Evolutionary conservation across 129 eudicot genomes (phyloP).

Genomic region (Helianthus annuus): HanXRQr2.0-SUNRISE NC_035435.2:65781892-65782391

Average conservation of each 20-base stretch:
- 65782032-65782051: not conserved
- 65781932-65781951: too few relatives aligned
- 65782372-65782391: slow-evolving; percentile 93
- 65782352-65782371: slow-evolving; percentile 95
- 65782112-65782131: too few relatives aligned
- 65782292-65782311: slow-evolving; percentile 6
- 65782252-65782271: not conserved
- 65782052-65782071: not conserved
- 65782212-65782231: slow-evolving; percentile 1
- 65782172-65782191: not conserved
- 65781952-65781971: too few relatives aligned
- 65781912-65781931: too few relatives aligned
- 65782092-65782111: too few relatives aligned
- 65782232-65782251: slow-evolving; percentile 2
- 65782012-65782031: too few relatives aligned
- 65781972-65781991: too few relatives aligned
- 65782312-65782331: not conserved
- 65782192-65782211: slow-evolving; percentile 8
- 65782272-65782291: not conserved
- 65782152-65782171: not conserved
- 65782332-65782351: slow-evolving; percentile 21
- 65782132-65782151: too few relatives aligned
- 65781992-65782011: too few relatives aligned
- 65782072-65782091: too few relatives aligned
- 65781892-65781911: too few relatives aligned